A percentile compares a stretch with the other conserved stretches of the same genome.
These are phyloP conservation scores for Neospora caninum DNA, from an alignment of 169 alveolate species.

Conservation along the genomic window DNA sequence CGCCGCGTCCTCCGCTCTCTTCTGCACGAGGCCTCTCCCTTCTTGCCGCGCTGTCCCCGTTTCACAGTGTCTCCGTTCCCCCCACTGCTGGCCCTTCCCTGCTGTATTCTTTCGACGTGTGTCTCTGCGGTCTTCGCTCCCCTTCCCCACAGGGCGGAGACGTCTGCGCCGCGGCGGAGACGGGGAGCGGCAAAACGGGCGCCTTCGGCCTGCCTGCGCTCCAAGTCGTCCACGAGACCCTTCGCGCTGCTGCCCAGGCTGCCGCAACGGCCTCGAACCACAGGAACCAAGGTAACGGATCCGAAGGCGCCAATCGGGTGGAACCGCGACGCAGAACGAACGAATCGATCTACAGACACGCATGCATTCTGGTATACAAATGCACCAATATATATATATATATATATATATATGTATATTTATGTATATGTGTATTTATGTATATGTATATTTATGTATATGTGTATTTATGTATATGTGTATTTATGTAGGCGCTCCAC, in stretches of 20 bases:
- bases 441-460: background rate
- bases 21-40: too few species aligned
- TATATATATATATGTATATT: background rate
- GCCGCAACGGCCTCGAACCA: background rate
- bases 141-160: slow-evolving; percentile 70
- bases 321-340: too few species aligned
- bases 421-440: background rate
- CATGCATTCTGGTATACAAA: background rate
- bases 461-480: too few species aligned
- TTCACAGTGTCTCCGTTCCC: too few species aligned
- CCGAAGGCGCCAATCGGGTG: too few species aligned
- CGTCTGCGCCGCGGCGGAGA: slow-evolving; percentile 75
- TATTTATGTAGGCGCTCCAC: background rate
- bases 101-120: too few species aligned
- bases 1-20: too few species aligned
- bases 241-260: slow-evolving; percentile 60
- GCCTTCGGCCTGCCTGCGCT: slow-evolving; percentile 78
- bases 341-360: background rate
- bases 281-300: background rate
- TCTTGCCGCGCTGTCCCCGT: too few species aligned
- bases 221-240: slow-evolving; percentile 74
- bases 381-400: background rate
- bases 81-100: too few species aligned
- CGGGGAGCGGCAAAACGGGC: slow-evolving; percentile 79
- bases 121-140: background rate